phyloP scores from a whole-genome alignment of 257 asterid species.

The Solanum pennellii region DNA sequence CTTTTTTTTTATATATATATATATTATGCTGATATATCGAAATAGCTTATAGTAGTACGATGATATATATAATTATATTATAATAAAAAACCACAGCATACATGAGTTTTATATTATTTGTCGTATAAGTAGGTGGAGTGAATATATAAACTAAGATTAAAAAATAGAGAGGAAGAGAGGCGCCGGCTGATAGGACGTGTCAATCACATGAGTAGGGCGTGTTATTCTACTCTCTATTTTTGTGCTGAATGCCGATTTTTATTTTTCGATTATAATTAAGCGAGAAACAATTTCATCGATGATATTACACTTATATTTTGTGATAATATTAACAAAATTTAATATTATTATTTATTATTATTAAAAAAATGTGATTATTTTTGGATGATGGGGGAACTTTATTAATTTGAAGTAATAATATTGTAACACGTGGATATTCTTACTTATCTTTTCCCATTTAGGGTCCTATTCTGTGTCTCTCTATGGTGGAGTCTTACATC shows the following conservation, averaged over 20 bases:
- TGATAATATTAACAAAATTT: not conserved
- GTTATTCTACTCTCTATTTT: not conserved
- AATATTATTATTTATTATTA: too few relatives aligned
- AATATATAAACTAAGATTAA: not conserved
- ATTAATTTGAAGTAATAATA: too few relatives aligned
- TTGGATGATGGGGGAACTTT: not conserved
- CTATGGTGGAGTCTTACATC: not conserved
- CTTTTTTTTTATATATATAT: too few relatives aligned
- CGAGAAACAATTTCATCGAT: not conserved
- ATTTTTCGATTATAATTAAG: too few relatives aligned
- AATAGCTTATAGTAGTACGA: not conserved
- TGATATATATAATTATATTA: too few relatives aligned
- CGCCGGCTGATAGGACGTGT: slow-evolving; percentile 73
- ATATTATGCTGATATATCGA: too few relatives aligned
- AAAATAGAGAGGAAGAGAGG: not conserved
- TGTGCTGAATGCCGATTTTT: not conserved
- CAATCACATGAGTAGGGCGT: slow-evolving; percentile 12
- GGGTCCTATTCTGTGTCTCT: not conserved
- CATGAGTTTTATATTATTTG: not conserved
- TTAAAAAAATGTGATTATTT: too few relatives aligned
- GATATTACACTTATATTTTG: too few relatives aligned
- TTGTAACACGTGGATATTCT: not conserved
- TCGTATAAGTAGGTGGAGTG: not conserved
- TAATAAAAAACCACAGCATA: not conserved
- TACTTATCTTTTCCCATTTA: not conserved